phyloP scores from a whole-genome alignment of 1,284 basidiomycete genomes.

The Ganoderma multipileum region DNA sequence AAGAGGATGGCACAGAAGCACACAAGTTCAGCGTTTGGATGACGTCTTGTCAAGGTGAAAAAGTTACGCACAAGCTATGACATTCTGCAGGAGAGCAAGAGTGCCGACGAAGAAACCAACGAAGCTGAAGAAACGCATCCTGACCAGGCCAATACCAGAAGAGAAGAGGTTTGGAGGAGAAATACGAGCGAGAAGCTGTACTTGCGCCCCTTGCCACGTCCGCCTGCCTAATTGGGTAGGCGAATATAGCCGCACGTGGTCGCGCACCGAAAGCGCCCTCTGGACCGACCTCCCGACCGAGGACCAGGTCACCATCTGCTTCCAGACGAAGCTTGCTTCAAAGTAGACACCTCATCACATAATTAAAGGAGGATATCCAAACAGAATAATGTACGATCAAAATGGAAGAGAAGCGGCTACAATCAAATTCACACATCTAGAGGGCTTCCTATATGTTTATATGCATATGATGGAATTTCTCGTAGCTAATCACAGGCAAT shows the following conservation, averaged over 20 bases:
- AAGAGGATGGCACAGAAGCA: background rate
- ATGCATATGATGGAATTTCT: too few species aligned
- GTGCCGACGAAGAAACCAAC: constrained; percentile 37
- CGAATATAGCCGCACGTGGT: constrained; percentile 22
- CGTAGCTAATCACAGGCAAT: too few species aligned
- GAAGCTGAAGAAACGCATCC: constrained; percentile 39
- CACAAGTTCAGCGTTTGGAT: background rate
- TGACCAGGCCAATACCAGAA: constrained; percentile 26
- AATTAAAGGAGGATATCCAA: too few species aligned
- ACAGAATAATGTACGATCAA: too few species aligned
- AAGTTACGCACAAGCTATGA: constrained; percentile 34
- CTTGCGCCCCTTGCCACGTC: constrained; percentile 28
- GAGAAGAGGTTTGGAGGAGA: constrained; percentile 29
- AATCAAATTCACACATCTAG: too few species aligned
- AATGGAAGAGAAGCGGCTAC: too few species aligned
- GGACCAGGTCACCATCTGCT: too few species aligned
- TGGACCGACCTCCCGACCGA: too few species aligned
- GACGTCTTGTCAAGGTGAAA: background rate
- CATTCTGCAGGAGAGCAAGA: constrained; percentile 34
- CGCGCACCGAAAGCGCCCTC: constrained; percentile 6
- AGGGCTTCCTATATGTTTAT: too few species aligned
- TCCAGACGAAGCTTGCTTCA: too few species aligned
- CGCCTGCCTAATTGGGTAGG: constrained; percentile 23
- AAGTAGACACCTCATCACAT: too few species aligned
- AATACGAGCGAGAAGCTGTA: constrained; percentile 14